phyloP scores from a whole-genome alignment of 1,139 yeast genomes.

The Arxiozyma heterogenica region DNA sequence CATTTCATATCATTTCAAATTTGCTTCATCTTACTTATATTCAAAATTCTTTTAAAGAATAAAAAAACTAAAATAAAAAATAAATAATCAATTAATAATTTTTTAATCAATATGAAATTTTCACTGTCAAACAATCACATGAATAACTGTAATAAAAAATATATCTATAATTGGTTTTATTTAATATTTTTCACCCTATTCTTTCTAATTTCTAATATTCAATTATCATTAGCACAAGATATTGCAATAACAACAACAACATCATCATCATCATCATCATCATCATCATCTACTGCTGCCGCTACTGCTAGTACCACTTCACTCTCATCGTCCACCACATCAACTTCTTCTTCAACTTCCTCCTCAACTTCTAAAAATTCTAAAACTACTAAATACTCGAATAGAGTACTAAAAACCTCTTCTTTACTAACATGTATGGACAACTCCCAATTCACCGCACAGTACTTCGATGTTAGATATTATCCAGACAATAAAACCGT shows the following conservation, averaged over 20 bases:
- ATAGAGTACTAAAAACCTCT: conserved; percentile 35
- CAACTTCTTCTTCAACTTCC: background rate
- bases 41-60: too few species aligned
- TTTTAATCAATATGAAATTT: background rate
- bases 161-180: background rate
- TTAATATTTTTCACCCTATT: background rate
- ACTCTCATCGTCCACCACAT: background rate
- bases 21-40: too few species aligned
- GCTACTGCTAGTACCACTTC: background rate
- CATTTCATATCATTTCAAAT: too few species aligned
- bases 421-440: conserved; percentile 94
- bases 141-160: background rate
- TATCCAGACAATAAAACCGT: conserved; percentile 58
- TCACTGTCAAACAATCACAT: background rate
- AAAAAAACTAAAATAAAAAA: too few species aligned
- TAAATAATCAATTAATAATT: too few species aligned
- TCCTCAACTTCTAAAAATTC: background rate
- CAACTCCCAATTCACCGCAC: conserved; percentile 77
- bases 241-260: too few species aligned
- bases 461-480: conserved; percentile 69
- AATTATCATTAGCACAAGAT: background rate
- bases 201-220: background rate
- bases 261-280: too few species aligned
- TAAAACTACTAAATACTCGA: too few species aligned
- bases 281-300: conserved; percentile 1